Conservation (phyloP, 257 asterid genomes). For the Salvia splendens region DNA sequence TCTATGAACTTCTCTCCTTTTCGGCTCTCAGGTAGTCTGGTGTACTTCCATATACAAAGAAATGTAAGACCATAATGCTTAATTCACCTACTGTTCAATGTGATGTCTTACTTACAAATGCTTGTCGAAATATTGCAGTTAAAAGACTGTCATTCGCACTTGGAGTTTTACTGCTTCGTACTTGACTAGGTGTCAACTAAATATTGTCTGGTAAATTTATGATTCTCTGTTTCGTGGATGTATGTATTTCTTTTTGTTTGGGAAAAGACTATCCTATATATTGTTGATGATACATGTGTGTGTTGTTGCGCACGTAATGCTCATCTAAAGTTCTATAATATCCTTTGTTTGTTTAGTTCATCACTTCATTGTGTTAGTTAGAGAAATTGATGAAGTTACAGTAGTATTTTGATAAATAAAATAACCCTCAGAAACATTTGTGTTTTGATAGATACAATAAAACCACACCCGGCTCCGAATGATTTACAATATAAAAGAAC, state of each 20-base stretch:
- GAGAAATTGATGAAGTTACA: no score
- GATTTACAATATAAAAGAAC: constrained; percentile 16
- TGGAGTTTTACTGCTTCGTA: neutral
- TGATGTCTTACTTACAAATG: constrained; percentile 5
- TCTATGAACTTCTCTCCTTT: neutral
- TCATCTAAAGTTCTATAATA: neutral
- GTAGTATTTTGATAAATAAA: no score
- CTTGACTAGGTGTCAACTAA: neutral
- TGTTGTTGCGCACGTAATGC: neutral
- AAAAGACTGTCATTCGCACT: constrained; percentile 9
- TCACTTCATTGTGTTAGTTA: no score
- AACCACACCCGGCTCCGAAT: neutral
- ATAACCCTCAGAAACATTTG: no score
- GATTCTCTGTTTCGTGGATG: constrained; percentile 11
- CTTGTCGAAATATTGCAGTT: constrained; percentile 13
- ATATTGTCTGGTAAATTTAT: constrained; percentile 18
- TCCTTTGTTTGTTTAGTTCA: neutral
- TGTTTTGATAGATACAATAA: neutral
- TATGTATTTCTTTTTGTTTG: neutral
- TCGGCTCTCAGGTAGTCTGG: constrained; percentile 1
- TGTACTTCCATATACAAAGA: constrained; percentile 8
- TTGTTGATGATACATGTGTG: neutral
- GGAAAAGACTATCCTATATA: constrained; percentile 1
- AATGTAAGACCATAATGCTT: constrained; percentile 12
- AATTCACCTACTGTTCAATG: constrained; percentile 7